Evolutionary conservation across 2,329 filamentous ascomycete species (phyloP).

Genomic region (Alternaria gaisen): DNA sequence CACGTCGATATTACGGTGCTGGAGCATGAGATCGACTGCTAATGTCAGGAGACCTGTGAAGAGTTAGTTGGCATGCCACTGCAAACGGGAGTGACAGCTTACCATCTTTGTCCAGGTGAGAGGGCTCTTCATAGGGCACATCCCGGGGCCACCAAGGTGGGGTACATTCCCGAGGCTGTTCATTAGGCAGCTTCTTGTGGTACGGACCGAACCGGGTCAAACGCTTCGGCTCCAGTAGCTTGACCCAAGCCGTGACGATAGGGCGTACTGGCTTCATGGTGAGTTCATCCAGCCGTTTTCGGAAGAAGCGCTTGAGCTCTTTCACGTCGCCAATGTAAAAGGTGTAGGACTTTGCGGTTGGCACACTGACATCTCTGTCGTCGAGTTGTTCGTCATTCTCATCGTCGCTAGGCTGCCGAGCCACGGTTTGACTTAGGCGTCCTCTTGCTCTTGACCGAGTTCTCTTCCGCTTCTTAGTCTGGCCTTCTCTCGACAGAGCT

Average conservation of each 20-base stretch:
- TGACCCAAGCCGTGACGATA: slow-evolving; percentile 46
- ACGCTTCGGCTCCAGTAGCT: slow-evolving; percentile 38
- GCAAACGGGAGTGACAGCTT: slow-evolving; percentile 3
- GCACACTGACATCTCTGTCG: slow-evolving; percentile 10
- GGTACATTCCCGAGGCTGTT: slow-evolving; percentile 20
- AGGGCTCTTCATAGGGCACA: slow-evolving; percentile 44
- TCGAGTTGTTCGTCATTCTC: slow-evolving; percentile 9
- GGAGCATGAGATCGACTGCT: slow-evolving; percentile 41
- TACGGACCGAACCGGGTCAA: slow-evolving; percentile 37
- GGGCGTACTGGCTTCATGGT: slow-evolving; percentile 45
- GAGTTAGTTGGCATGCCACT: slow-evolving; percentile 9
- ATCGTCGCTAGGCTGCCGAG: slow-evolving; percentile 4
- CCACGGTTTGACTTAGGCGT: background rate
- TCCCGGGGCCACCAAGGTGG: slow-evolving; percentile 45
- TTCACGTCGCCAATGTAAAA: slow-evolving; percentile 41
- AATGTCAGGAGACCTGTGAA: slow-evolving; percentile 35
- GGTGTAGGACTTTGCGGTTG: slow-evolving; percentile 19
- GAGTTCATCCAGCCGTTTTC: slow-evolving; percentile 38
- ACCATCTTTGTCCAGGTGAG: slow-evolving; percentile 43
- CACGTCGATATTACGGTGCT: slow-evolving; percentile 38
- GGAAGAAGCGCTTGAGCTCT: slow-evolving; percentile 33
- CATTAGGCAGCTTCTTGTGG: slow-evolving; percentile 28
- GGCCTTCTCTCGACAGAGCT: background rate
- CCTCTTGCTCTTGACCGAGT: slow-evolving; percentile 19
- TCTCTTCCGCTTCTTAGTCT: slow-evolving; percentile 26